Evolutionary conservation across 805 yeast species (phyloP), one percentile per base, ranked within the genome.

Genomic region (Sugiyamaella lignohabitans): DNA sequence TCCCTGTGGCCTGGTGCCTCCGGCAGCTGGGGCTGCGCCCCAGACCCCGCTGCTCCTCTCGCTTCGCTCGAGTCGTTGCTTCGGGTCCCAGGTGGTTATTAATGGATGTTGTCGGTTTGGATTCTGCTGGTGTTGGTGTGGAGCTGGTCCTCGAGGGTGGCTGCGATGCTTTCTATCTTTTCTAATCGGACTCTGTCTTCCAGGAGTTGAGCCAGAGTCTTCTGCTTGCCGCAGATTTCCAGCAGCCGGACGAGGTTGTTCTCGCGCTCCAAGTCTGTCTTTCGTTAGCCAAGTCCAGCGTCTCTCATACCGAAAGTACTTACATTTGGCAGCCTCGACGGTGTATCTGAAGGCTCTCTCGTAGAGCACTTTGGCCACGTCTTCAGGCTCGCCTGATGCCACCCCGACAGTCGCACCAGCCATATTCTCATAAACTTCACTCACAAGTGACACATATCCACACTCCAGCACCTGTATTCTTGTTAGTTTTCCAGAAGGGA

Each of bases 391-490:
- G 11, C 20, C 17, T 35, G 6, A 5, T 8, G 20, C 21, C 3
- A 44, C 55, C 43, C 56, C 55, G 48, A 53, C 45, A 18, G 60
- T 42, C 5, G 62, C 60, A 3, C 56, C 54, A 0, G 75, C 66
- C 8, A 70, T 42, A 2, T 57, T 49, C 22, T 62, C 63, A 36
- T 66, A 67, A 0, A 70, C 71, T 38, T 64, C 63, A 0, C 79
- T 71, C 3, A 63, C 64, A 30, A 71, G 41, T 41, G 67, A 72
- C 1, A 65, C 47, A 46, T 70, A 68, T 5, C 68, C 69, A 0
- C 71, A 58, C 42, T 71, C 69, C 4, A 73, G 56, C 4, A 76
- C 64, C 19, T 58, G 61, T n/a, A n/a, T n/a, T n/a, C n/a, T n/a
- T n/a, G n/a, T n/a, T n/a, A n/a, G n/a, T n/a, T n/a, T n/a, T n/a